phyloP scores from a whole-genome alignment of 306 rosid species.

The Oxytropis ochrocephala region DNA sequence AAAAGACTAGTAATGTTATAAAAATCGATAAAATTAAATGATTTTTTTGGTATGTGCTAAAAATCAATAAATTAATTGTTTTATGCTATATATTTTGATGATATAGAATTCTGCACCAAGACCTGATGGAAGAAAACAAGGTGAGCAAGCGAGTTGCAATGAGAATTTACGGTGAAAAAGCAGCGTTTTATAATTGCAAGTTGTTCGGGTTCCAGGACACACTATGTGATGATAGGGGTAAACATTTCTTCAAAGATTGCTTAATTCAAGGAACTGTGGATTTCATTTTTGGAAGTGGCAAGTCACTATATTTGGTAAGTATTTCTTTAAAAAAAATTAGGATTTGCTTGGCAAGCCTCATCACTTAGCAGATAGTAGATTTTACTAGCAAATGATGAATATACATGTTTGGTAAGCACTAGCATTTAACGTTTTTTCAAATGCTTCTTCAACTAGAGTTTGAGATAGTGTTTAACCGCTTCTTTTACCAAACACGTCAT shows the following conservation, averaged over 20 bases:
- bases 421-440: no score
- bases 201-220: constrained; percentile 4
- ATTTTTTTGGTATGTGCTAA: neutral
- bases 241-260: constrained; percentile 15
- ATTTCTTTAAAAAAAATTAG: neutral
- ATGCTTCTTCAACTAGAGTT: no score
- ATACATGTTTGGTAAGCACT: no score
- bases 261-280: constrained; percentile 18
- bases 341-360: neutral
- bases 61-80: neutral
- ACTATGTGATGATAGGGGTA: neutral
- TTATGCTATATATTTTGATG: neutral
- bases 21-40: neutral
- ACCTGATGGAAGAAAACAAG: neutral
- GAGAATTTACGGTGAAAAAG: constrained; percentile 27
- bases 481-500: no score
- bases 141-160: constrained; percentile 19
- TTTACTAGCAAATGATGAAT: no score
- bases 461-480: no score
- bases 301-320: constrained; percentile 19
- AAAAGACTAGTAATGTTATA: no score
- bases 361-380: no score
- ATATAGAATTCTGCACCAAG: constrained; percentile 15
- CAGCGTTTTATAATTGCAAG: constrained; percentile 11
- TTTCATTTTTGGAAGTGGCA: constrained; percentile 24